These are phyloP conservation scores for Alternaria consortialis DNA, from an alignment of 2,329 filamentous ascomycete species.

Conservation along the genomic window DNA sequence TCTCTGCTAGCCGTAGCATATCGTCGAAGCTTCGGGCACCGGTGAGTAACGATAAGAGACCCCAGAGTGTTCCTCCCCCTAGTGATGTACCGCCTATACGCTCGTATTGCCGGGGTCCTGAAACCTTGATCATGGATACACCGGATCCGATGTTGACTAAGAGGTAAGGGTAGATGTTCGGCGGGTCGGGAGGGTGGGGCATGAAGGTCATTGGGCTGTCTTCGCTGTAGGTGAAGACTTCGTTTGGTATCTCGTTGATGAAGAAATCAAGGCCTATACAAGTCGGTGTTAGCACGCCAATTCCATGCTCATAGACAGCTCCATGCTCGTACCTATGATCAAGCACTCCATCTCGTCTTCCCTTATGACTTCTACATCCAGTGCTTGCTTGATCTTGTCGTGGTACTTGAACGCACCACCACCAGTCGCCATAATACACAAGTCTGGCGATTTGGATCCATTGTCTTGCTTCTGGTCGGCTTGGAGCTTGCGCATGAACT, in stretches of 20 bases:
- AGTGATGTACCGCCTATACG: slow-evolving; percentile 95
- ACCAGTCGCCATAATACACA: slow-evolving; percentile 95
- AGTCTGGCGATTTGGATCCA: slow-evolving; percentile 72
- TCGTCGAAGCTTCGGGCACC: slow-evolving; percentile 97
- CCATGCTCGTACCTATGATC: slow-evolving; percentile 76
- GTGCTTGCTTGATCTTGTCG: slow-evolving; percentile 81
- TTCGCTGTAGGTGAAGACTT: slow-evolving; percentile 95
- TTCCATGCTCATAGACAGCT: neutral
- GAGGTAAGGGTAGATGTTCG: slow-evolving; percentile 86
- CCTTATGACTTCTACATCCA: slow-evolving; percentile 86
- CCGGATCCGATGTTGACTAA: slow-evolving; percentile 98
- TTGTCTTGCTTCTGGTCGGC: slow-evolving; percentile 80
- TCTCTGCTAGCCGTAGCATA: slow-evolving; percentile 91
- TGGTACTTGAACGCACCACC: slow-evolving; percentile 98
- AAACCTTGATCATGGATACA: slow-evolving; percentile 97
- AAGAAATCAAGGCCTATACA: slow-evolving; percentile 89
- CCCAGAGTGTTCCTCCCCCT: slow-evolving; percentile 97
- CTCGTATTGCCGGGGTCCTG: slow-evolving; percentile 83
- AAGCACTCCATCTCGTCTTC: slow-evolving; percentile 99
- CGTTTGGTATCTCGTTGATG: slow-evolving; percentile 95
- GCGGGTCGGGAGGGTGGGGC: slow-evolving; percentile 70
- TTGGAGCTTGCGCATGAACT: slow-evolving; percentile 87
- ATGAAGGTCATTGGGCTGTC: slow-evolving; percentile 87
- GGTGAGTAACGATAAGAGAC: slow-evolving; percentile 87
- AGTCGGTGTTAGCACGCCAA: slow-evolving; percentile 7